These are phyloP conservation scores for Backusella parvicylindrica DNA, from an alignment of 192 early-diverging fungal species.

Conservation along the genomic window DNA sequence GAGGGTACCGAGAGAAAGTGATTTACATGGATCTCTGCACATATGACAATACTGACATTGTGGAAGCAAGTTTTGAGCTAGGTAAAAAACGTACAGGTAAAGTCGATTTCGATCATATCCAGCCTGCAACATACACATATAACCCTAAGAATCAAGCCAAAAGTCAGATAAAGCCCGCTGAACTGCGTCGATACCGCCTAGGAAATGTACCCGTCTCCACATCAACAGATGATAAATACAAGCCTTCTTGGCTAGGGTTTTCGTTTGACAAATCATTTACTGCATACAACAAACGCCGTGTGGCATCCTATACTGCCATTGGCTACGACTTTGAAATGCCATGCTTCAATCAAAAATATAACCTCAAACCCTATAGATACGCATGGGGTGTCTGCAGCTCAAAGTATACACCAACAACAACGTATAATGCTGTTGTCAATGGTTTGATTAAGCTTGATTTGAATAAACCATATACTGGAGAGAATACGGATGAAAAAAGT, in stretches of 20 bases:
- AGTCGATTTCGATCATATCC: slow-evolving; percentile 6
- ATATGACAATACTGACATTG: slow-evolving; percentile 35
- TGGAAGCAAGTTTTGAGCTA: slow-evolving; percentile 33
- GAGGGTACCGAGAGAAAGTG: slow-evolving; percentile 14
- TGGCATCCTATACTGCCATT: slow-evolving; percentile 26
- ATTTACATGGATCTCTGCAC: slow-evolving; percentile 29
- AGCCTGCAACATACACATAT: slow-evolving; percentile 10
- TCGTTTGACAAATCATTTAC: not conserved
- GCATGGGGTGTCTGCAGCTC: slow-evolving; percentile 33
- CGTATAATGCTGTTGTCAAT: slow-evolving; percentile 21
- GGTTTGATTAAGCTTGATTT: no score
- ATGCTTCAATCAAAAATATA: slow-evolving; percentile 27
- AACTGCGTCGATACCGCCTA: slow-evolving; percentile 29
- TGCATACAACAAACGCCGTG: slow-evolving; percentile 12
- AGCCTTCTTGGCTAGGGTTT: not conserved
- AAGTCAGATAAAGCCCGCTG: slow-evolving; percentile 10
- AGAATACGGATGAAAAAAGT: no score
- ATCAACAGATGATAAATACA: not conserved
- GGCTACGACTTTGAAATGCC: slow-evolving; percentile 35
- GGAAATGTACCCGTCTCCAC: slow-evolving; percentile 15
- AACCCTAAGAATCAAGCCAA: slow-evolving; percentile 18
- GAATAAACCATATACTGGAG: no score
- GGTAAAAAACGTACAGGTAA: slow-evolving; percentile 13
- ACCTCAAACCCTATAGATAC: slow-evolving; percentile 23
- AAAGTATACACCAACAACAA: slow-evolving; percentile 8